Percentiles rank a stretch among this genome's conserved stretches.
These are phyloP conservation scores for button mushroom (Agaricus bisporus) DNA, from an alignment of 768 basidiomycete genomes.

Conservation along the genomic window DNA sequence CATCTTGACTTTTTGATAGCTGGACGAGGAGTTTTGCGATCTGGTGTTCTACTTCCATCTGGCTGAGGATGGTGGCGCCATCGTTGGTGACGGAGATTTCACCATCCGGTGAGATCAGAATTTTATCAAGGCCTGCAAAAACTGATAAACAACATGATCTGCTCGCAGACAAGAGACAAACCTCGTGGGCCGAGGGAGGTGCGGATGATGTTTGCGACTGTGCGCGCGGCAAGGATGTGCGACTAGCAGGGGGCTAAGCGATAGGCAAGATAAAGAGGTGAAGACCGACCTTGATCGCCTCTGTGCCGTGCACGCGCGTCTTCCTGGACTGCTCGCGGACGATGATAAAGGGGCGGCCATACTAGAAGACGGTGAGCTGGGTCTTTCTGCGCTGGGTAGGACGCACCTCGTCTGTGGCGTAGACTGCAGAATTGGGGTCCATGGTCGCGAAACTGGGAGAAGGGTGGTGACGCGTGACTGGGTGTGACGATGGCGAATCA, in stretches of 20 bases:
- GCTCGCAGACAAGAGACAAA: conserved; percentile 18
- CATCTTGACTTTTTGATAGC: conserved; percentile 96
- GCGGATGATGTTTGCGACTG: conserved; percentile 90
- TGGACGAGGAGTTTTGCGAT: conserved; percentile 97
- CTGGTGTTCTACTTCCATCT: conserved; percentile 99
- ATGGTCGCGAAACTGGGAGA: conserved; percentile 27
- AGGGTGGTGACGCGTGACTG: conserved; percentile 27
- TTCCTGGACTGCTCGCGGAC: conserved; percentile 90
- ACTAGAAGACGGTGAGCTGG: conserved; percentile 38
- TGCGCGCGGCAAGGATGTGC: conserved; percentile 92
- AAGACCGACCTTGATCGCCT: conserved; percentile 82
- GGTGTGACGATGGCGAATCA: conserved; percentile 19
- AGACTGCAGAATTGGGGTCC: conserved; percentile 61
- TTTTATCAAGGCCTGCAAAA: conserved; percentile 81
- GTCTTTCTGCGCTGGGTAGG: background rate
- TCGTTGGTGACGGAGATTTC: conserved; percentile 99
- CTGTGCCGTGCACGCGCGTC: conserved; percentile 85
- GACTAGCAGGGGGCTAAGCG: conserved; percentile 39
- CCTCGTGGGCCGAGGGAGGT: conserved; percentile 95
- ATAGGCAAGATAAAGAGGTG: conserved; percentile 6
- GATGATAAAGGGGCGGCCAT: conserved; percentile 97
- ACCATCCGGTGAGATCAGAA: conserved; percentile 92
- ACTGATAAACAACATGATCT: conserved; percentile 9
- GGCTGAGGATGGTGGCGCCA: conserved; percentile 94
- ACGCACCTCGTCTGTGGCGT: conserved; percentile 79